phyloP scores from a whole-genome alignment of 768 basidiomycete genomes.

The Imleria badia region DNA sequence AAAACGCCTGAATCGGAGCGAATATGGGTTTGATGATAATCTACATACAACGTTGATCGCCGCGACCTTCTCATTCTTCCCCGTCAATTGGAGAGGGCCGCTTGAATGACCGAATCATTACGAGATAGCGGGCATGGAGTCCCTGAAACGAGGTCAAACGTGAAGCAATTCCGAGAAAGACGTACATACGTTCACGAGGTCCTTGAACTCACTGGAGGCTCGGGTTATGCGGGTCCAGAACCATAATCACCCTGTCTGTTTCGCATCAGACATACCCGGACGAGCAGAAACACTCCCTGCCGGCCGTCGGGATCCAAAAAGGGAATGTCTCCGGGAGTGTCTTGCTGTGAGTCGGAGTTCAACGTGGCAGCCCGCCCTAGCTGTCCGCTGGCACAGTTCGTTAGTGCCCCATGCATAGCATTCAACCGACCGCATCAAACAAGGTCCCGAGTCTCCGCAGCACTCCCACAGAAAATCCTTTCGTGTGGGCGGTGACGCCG shows the following conservation, averaged over 20 bases:
- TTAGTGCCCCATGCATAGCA: slow-evolving; percentile 8
- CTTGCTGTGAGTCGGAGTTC: neutral
- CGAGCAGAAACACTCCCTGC: neutral
- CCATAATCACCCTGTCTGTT: neutral
- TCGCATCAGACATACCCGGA: slow-evolving; percentile 2
- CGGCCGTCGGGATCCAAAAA: slow-evolving; percentile 1
- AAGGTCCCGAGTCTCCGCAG: neutral
- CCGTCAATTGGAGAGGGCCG: slow-evolving; percentile 32
- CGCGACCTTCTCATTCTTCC: slow-evolving; percentile 31
- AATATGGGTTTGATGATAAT: slow-evolving; percentile 37
- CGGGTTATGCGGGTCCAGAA: slow-evolving; percentile 2
- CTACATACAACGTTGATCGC: slow-evolving; percentile 37
- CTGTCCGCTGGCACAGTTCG: neutral
- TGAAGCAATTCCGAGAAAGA: slow-evolving; percentile 11
- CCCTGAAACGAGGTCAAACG: slow-evolving; percentile 29
- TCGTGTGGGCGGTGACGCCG: slow-evolving; percentile 13
- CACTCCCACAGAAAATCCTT: neutral
- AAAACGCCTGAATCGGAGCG: slow-evolving; percentile 30
- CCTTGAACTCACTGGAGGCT: slow-evolving; percentile 3
- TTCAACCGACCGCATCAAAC: slow-evolving; percentile 1
- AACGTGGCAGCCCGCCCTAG: neutral
- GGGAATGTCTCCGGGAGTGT: slow-evolving; percentile 3
- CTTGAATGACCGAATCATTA: slow-evolving; percentile 34
- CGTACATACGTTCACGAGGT: slow-evolving; percentile 11
- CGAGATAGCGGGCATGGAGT: slow-evolving; percentile 30